Base-by-base conservation (phyloP, 169 alveolate species). In the Plasmodium cynomolgi region DNA sequence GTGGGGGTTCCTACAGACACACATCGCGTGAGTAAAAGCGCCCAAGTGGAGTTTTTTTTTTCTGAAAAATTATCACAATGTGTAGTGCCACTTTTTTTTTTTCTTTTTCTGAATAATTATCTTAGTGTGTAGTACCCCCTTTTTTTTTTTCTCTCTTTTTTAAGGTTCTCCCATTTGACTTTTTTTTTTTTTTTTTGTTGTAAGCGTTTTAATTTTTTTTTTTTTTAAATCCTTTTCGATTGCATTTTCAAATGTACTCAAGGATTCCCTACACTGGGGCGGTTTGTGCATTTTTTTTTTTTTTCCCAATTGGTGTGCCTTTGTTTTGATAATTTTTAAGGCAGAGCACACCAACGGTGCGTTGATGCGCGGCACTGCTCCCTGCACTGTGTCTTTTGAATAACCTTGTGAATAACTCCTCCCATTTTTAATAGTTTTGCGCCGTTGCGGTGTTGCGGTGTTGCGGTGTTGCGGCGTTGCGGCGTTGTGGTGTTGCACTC, bases 241-340 rank as follows among this genome's bases (percentile, higher is more conserved):
- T 50, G 5, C 13, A 39, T 79, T 31, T 79, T 31, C 15, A 15
- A 41, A 13, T 79, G 84, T 80, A 6, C 8, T 50, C 17, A 80
- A 17, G 31, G 37, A 72, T 72, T 72, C 9, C 47, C n/a, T 20
- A 23, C 20, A 33, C 33, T 15, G 23, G 29, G 31, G 26, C 17
- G 6, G 54, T 81, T 47, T 41, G 37, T 81, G 44, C 86, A 41
- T 81, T 41, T 81, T 81, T n/a, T 34, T 81, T 34, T 23, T n/a
- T 15, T 23, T 72, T 11, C 37, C 37, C 9, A 9, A 47, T 47
- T 81, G 56, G 37, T 81, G 29, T 50, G 77, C 62, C 50, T 81
- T 50, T 50, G 86, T 81, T 81, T 34, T 47, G 39, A 81, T 41
- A 11, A 20, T 81, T 81, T 81, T 81, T 81, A 81, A 81, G 34